Evolutionary conservation across 1,139 yeast genomes (phyloP).

Genomic region (Candida tetrigidarum): DNA sequence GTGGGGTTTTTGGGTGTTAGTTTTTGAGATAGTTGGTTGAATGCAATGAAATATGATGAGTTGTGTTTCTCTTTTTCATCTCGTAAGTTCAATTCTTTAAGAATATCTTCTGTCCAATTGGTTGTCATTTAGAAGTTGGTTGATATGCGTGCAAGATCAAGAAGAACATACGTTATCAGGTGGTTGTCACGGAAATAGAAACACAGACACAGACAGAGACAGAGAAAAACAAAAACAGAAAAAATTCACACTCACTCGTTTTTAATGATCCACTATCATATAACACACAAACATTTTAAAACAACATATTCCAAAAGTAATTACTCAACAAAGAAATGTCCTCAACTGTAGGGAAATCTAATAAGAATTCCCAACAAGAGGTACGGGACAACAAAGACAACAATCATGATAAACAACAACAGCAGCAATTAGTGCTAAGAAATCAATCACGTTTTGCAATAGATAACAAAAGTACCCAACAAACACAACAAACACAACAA

Average conservation of each 20-base stretch:
- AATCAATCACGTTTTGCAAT: too few species aligned
- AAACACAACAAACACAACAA: neutral
- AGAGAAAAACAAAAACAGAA: neutral
- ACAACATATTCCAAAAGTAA: too few species aligned
- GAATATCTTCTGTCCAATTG: slow-evolving; percentile 29
- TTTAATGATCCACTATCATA: neutral
- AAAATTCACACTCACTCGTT: neutral
- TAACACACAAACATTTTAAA: neutral
- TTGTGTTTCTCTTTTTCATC: slow-evolving; percentile 40
- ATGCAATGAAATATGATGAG: slow-evolving; percentile 36
- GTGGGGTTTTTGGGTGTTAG: slow-evolving; percentile 12
- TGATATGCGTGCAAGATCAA: neutral
- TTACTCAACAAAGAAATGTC: too few species aligned
- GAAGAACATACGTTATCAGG: neutral
- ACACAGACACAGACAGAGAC: too few species aligned
- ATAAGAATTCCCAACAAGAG: too few species aligned
- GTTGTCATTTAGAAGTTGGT: slow-evolving; percentile 2
- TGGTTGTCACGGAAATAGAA: too few species aligned
- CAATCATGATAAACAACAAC: neutral
- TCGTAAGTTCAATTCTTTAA: slow-evolving; percentile 29
- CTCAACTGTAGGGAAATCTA: neutral
- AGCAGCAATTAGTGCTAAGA: slow-evolving; percentile 2
- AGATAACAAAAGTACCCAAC: too few species aligned
- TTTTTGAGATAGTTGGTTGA: slow-evolving; percentile 29
- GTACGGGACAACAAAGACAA: neutral